These are phyloP conservation scores for Aquilaria malaccensis DNA, from an alignment of 345 rosid genomes.

Conservation along the genomic window DNA sequence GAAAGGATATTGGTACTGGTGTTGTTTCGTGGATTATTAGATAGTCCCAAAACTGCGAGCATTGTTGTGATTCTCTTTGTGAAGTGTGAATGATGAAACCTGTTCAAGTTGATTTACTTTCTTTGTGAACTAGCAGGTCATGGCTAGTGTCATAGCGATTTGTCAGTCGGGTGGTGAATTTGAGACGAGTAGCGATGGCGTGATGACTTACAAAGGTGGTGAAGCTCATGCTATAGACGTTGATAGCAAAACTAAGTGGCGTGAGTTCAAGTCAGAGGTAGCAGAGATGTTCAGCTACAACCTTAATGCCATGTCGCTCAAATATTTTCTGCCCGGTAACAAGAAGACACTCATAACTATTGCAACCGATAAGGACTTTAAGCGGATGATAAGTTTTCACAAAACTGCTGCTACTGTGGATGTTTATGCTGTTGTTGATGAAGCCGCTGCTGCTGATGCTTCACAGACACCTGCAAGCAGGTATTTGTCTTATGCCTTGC, in stretches of 20 bases:
- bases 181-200: constrained; percentile 37
- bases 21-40: no score
- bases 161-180: constrained; percentile 66
- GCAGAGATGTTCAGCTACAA: constrained; percentile 60
- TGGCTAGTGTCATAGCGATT: constrained; percentile 69
- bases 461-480: constrained; percentile 86
- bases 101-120: no score
- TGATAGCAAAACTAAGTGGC: constrained; percentile 39
- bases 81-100: no score
- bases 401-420: constrained; percentile 45
- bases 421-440: constrained; percentile 59
- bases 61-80: no score
- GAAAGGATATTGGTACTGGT: no score
- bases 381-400: constrained; percentile 63
- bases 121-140: constrained; percentile 26
- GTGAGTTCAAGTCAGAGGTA: constrained; percentile 56
- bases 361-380: constrained; percentile 63
- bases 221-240: constrained; percentile 69
- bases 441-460: constrained; percentile 42
- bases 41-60: no score
- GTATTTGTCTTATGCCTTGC: constrained; percentile 22
- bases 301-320: constrained; percentile 39
- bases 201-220: constrained; percentile 47
- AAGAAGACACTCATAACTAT: constrained; percentile 71
- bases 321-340: constrained; percentile 88